These are phyloP conservation scores for Fusarium pilosicola DNA, from an alignment of 2,329 filamentous ascomycete genomes.

Conservation along the genomic window DNA sequence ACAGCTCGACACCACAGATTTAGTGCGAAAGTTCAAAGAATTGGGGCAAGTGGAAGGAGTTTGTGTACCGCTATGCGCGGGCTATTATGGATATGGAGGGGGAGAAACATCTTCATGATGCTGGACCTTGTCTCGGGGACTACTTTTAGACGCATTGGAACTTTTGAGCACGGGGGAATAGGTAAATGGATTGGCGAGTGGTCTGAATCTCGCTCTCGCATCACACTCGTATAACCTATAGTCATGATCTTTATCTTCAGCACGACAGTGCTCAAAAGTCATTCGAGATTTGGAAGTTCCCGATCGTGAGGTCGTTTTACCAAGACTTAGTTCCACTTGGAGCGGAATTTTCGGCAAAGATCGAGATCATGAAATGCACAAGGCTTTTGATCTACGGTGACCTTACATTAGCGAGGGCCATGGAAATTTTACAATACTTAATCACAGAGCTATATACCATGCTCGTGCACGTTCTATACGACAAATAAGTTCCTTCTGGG, in stretches of 20 bases:
- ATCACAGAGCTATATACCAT: rapidly evolving
- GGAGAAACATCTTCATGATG: not conserved
- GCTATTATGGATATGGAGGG: rapidly evolving
- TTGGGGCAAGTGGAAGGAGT: not conserved
- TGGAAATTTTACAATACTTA: rapidly evolving
- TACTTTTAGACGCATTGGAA: rapidly evolving
- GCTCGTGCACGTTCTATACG: not conserved
- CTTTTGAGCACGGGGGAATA: not conserved
- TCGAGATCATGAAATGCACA: not conserved
- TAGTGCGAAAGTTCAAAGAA: not conserved
- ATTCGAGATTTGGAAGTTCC: rapidly evolving
- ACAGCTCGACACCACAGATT: not conserved
- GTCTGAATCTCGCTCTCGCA: not conserved
- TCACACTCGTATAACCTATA: not conserved
- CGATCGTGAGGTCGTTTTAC: rapidly evolving
- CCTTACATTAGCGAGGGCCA: rapidly evolving
- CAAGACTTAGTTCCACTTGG: rapidly evolving
- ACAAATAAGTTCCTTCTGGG: not conserved
- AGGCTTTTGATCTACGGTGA: rapidly evolving
- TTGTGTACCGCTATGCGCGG: not conserved
- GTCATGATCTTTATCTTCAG: not conserved
- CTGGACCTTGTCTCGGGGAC: rapidly evolving
- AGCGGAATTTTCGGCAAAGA: no score
- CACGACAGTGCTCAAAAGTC: not conserved
- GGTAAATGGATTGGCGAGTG: not conserved